Base-by-base conservation (phyloP, 805 yeast genomes). In the Teunomyces cretensis region DNA sequence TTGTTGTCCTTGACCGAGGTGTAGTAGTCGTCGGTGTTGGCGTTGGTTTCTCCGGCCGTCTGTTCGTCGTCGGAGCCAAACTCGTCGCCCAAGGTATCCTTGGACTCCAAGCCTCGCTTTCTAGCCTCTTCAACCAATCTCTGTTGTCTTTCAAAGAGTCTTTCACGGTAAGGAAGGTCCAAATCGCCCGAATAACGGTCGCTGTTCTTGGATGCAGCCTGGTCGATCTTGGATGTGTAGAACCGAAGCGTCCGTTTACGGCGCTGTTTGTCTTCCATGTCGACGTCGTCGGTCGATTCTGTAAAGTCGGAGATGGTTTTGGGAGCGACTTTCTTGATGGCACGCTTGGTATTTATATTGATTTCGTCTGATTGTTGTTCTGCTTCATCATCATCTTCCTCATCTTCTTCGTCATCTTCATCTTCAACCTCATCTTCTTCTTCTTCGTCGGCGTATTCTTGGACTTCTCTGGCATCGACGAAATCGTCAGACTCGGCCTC, bases 151-250 rank as follows among this genome's bases (percentile, higher is more conserved):
- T 92, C 97, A 57, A 80, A 91, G 36, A 88, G 74, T 56, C 97
- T 80, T 67, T 92, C 98, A 55, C 80, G 83, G 65, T 94, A 92
- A 13, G 98, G 97, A 47, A 92, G 70, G 67, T 92, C 99, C 50
- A 79, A 78, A 64, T 92, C 99, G 56, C 98, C 99, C 37, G 80
- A 74, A 50, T 71, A 78, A 53, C 69, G 75, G 39, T 83, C 84
- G 35, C 68, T 71, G 48, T 79, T 78, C 64, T 84, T 85, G 54
- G 75, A 74, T 22, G 78, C 83, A 42, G 84, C 84, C 68, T 91
- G 96, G 64, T 90, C 97, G 65, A 94, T 91, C 67, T 92, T 91
- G 47, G 98, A 88, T 1, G 99, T 94, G 76, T 94, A 94, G 81
- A 94, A 94, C 49, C 98, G 83, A 57, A 94, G 79, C 2, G 96